Percentiles rank a stretch among this genome's conserved stretches.
phyloP scores from a whole-genome alignment of 2,329 filamentous ascomycete genomes.

The Didymosphaeria variabile region DNA sequence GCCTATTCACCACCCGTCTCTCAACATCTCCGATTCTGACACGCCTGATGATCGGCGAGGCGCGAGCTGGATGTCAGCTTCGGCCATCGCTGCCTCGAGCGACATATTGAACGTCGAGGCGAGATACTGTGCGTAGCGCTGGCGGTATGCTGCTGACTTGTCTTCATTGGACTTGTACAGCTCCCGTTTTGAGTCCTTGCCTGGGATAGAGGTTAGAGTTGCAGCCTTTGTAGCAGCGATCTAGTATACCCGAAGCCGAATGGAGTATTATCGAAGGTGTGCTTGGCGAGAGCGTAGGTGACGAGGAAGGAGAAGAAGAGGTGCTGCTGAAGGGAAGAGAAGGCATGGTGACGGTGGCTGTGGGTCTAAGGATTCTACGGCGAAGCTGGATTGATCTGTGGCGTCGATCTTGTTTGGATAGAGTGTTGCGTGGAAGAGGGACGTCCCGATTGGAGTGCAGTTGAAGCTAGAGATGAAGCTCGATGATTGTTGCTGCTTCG shows the following conservation, averaged over 20 bases:
- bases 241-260: slow-evolving; percentile 52
- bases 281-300: slow-evolving; percentile 40
- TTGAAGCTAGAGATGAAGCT: slow-evolving; percentile 30
- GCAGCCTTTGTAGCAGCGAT: slow-evolving; percentile 48
- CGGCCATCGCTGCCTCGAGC: slow-evolving; percentile 48
- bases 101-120: slow-evolving; percentile 52
- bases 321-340: slow-evolving; percentile 45
- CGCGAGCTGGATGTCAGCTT: slow-evolving; percentile 47
- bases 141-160: slow-evolving; percentile 44
- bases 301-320: slow-evolving; percentile 47
- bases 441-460: slow-evolving; percentile 31
- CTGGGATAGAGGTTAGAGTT: slow-evolving; percentile 46
- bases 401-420: slow-evolving; percentile 38
- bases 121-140: slow-evolving; percentile 51
- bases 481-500: slow-evolving; percentile 35
- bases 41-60: slow-evolving; percentile 46
- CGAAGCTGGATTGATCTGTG: slow-evolving; percentile 37
- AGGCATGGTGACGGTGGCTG: slow-evolving; percentile 44
- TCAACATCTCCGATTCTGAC: slow-evolving; percentile 47
- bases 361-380: slow-evolving; percentile 18
- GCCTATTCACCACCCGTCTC: slow-evolving; percentile 36
- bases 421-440: slow-evolving; percentile 26
- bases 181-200: slow-evolving; percentile 42
- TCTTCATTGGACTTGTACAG: slow-evolving; percentile 46
- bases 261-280: slow-evolving; percentile 51